Base-by-base conservation (phyloP, 108 stramenopile species). In the Cyclostephanos invisitatus region DNA sequence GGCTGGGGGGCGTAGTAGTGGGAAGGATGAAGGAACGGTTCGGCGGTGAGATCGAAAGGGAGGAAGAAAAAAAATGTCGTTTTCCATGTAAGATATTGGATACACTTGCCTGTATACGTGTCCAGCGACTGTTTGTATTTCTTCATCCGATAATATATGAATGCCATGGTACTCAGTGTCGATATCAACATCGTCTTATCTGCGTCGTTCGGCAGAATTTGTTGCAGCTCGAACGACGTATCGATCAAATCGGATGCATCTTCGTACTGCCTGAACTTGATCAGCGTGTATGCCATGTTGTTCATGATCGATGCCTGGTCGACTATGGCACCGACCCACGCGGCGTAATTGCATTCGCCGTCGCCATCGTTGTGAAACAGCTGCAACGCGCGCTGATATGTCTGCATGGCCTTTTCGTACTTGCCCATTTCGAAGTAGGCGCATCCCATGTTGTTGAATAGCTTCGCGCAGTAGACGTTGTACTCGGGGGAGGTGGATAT, bases 241-340 rank as follows among this genome's bases (percentile, higher is more conserved):
- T 80, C 80, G 20, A 80, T 53, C 56, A 80, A 70, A 53, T 80
- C 80, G 38, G 80, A 74, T 46, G 80, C 80, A 74, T 80, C 73
- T 54, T 80, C 68, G 22, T 68, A 80, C 48, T 70, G 73, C 60
- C 62, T 72, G 62, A 74, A 80, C 67, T 80, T 80, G 56, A 80
- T 68, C 20, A 80, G 48, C 51, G 62, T 69, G 63, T 80, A 80
- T 6, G 72, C 72, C 79, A 80, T 80, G 40, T 80, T 80, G 68
- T 80, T 80, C 79, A 80, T 73, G 28, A 73, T 80, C 15, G 72
- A 73, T 46, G 79, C 67, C 69, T 80, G 79, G 48, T 80, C 79
- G 56, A 80, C 50, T 36, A 73, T 73, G 15, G 72, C 67, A 58
- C 59, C 61, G 24, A 68, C 50, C 79, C 79, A 80, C 7, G 62